A percentile compares a stretch with the other conserved stretches of the same genome.
phyloP scores from a whole-genome alignment of 352 stramenopile species.

The Nothophytophthora sp. region DNA sequence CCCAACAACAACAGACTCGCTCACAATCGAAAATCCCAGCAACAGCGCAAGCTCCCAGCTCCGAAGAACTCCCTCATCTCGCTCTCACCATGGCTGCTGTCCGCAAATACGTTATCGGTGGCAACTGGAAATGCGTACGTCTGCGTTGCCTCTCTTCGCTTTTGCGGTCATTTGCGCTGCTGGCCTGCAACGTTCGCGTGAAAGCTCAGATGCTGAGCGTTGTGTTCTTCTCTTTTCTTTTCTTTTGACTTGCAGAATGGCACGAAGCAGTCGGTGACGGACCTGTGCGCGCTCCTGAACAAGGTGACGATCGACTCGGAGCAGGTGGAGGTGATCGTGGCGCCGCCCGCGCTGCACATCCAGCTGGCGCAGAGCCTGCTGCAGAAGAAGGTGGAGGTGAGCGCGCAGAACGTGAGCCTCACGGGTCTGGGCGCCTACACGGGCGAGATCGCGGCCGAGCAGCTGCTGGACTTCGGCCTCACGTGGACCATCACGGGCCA shows the following conservation, averaged over 20 bases:
- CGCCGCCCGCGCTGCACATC: conserved; percentile 67
- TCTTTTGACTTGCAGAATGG: too few species aligned
- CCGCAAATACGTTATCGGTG: conserved; percentile 45
- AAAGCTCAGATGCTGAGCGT: too few species aligned
- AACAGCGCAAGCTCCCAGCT: too few species aligned
- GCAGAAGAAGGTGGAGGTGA: conserved; percentile 70
- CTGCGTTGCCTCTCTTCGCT: not conserved
- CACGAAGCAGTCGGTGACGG: conserved; percentile 82
- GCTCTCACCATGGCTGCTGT: conserved; percentile 19
- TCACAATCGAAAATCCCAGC: too few species aligned
- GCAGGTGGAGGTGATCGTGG: conserved; percentile 75
- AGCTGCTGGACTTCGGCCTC: conserved; percentile 80
- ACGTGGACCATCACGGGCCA: conserved; percentile 82
- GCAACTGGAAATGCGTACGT: conserved; percentile 50
- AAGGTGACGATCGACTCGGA: conserved; percentile 62
- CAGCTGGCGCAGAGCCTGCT: conserved; percentile 44
- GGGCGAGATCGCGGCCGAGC: conserved; percentile 87
- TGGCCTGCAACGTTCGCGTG: too few species aligned
- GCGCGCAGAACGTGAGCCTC: conserved; percentile 83
- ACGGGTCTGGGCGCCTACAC: conserved; percentile 92
- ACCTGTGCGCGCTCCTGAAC: conserved; percentile 86
- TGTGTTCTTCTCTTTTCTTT: too few species aligned
- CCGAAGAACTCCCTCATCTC: not conserved
- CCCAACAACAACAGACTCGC: too few species aligned
- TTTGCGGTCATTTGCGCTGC: too few species aligned